Base-by-base conservation (phyloP, 1,139 yeast species). In the Suhomyces anneliseae region DNA sequence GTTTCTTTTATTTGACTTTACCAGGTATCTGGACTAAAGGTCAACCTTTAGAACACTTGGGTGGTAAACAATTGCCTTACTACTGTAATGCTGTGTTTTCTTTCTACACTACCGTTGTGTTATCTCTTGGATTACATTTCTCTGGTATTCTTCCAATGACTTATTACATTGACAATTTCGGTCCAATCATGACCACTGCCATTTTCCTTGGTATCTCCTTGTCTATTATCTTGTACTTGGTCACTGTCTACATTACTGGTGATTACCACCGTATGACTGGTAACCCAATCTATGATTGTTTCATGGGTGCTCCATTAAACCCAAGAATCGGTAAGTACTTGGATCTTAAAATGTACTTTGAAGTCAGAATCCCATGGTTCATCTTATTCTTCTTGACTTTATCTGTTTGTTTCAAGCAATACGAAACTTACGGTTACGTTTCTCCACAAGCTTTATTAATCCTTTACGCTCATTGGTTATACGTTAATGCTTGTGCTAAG, bases 21-120 rank as follows among this genome's bases (percentile, higher is more conserved):
- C 99, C 99, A 6, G 99, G 99, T 45, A 74, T 93, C 40, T 88
- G 95, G 92, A 87, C 96, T 37, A 85, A 90, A 66, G 99, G 99
- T 38, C 95, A 90, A 62, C 96, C 96, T 8, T 82, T 93, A 64
- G 76, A 81, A 9, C 98, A 93, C 63, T 73, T 87, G 69, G 77
- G 86, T 54, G 82, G 84, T 61, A 80, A 80, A 61, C 95, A 90
- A 60, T 78, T 93, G 65, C 95, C 95, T 11, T 93, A 93, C 74
- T 92, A 74, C 69, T 95, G 99, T 70, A 93, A 92, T 65, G 97
- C 99, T 1, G 80, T 88, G 69, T 82, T 85, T 78, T 74, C 97
- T 2, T 81, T 92, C 62, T 93, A 93, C 69, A 72, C 83, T 44
- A 77, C 90, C 42, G 74, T 87, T 39, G 79, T 66, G 1, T 58